Base-by-base conservation (phyloP, 106 monocot species). In the Cymbidium sinense region DNA sequence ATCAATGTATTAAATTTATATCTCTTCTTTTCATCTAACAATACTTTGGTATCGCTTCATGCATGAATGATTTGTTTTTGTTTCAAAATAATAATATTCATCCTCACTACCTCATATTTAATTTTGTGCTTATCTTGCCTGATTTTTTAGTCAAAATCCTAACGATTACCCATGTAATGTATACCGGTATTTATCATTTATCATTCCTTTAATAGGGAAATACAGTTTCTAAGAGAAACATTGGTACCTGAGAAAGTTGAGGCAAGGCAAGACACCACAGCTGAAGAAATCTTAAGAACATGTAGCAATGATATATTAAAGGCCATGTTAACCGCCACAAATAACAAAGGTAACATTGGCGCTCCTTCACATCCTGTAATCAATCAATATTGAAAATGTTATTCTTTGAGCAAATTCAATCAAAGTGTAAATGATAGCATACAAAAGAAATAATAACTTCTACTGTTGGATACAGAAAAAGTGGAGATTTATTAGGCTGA, bases 291-390 rank as follows among this genome's bases (percentile, higher is more conserved):
- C 78, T 95, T 92, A 62, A 99, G 44, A 33, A 94, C 85, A 77
- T 99, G 90, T 39, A 99, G 81, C 54, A 99, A 58, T 75, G 98
- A 99, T 82, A 99, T 89, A 81, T 99, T 99, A 78, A 86, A 99
- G 23, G 85, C 94, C 90, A 99, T 95, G 80, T 99, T 99, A 81
- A 99, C 90, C 13, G 90, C 65, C 20, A 99, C 86, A 86, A 99
- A 99, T 44, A 99, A 47, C 9, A 99, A 75, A 51, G 98, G 98
- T 77, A 99, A 37, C 76, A 99, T 27, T 30, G 98, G 98, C 34
- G 98, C 98, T 79, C 98, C 94, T 82, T 94, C 90, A 79, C 98
- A 99, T 79, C 90, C 98, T 99, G 85, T 33, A 12, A 86, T 34
- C 64, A 80, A 37, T 31, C 33, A 34, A 55, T 34, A 50, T 47